phyloP scores from a whole-genome alignment of 73 alveolate genomes.

The Tetrahymena thermophila region DNA sequence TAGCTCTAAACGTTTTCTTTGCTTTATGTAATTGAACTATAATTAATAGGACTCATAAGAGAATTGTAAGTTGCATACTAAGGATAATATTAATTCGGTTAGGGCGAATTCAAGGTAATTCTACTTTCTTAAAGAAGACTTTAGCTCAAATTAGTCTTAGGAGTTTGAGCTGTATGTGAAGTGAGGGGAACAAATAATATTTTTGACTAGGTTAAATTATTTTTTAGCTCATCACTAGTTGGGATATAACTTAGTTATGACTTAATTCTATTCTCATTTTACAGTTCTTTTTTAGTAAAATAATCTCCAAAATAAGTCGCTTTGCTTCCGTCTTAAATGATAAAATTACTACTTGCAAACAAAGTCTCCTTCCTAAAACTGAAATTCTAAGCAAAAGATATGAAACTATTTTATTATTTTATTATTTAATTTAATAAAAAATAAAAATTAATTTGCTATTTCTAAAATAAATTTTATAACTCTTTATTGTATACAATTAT shows the following conservation, averaged over 20 bases:
- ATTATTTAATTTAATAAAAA: no score
- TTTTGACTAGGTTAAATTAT: neutral
- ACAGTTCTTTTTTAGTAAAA: neutral
- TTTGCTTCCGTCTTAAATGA: neutral
- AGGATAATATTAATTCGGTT: neutral
- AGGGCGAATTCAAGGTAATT: neutral
- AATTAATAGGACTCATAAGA: neutral
- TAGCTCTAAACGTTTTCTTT: neutral
- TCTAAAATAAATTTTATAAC: neutral
- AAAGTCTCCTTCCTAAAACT: neutral
- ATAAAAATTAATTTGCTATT: no score
- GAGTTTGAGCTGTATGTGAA: neutral
- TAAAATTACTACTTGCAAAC: neutral
- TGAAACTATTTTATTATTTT: neutral
- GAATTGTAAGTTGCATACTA: neutral
- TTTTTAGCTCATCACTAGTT: neutral
- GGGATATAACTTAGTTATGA: neutral
- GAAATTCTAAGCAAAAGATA: neutral
- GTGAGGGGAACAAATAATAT: neutral
- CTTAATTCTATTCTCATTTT: neutral
- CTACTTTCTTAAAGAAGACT: neutral
- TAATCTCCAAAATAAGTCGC: neutral
- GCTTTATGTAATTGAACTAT: neutral
- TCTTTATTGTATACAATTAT: no score
- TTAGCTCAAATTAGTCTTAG: neutral